Percentiles rank a stretch among this genome's conserved stretches.
These are phyloP conservation scores for Arabidopsis suecica DNA, from an alignment of 345 rosid genomes.

Conservation along the genomic window DNA sequence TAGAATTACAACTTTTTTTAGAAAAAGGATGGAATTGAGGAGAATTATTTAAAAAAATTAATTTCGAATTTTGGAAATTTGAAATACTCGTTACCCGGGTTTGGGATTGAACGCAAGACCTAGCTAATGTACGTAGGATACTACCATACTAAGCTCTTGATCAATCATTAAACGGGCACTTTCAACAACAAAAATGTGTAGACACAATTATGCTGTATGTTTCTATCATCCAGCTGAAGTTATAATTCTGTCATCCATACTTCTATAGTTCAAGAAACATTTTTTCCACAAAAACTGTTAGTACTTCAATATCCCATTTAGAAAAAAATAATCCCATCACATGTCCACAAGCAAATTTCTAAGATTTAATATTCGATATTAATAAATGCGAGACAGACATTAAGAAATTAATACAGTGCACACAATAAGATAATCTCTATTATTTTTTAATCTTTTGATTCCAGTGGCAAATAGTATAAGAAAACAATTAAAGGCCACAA, in stretches of 20 bases:
- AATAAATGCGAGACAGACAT: conserved; percentile 29
- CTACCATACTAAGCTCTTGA: neutral
- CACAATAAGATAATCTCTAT: conserved; percentile 7
- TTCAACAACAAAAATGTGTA: conserved; percentile 28
- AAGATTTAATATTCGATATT: conserved; percentile 9
- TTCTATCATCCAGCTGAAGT: conserved; percentile 8
- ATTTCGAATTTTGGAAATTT: neutral
- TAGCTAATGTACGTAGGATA: neutral
- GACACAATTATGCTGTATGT: conserved; percentile 25
- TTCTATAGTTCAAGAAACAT: neutral
- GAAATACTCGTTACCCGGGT: neutral
- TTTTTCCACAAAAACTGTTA: too few relatives aligned
- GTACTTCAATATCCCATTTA: too few relatives aligned
- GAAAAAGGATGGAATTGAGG: neutral
- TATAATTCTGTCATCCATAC: conserved; percentile 18
- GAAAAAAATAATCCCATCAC: conserved; percentile 2
- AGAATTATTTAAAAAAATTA: neutral
- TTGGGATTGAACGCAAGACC: conserved; percentile 5
- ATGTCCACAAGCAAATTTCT: conserved; percentile 30
- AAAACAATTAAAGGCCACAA: conserved; percentile 23
- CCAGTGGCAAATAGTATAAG: conserved; percentile 22
- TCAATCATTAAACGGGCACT: conserved; percentile 18
- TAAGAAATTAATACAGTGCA: conserved; percentile 18
- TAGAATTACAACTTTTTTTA: conserved; percentile 17
- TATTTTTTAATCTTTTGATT: conserved; percentile 9